Conservation (phyloP, 345 rosid genomes). For the Microthlaspi erraticum region DNA sequence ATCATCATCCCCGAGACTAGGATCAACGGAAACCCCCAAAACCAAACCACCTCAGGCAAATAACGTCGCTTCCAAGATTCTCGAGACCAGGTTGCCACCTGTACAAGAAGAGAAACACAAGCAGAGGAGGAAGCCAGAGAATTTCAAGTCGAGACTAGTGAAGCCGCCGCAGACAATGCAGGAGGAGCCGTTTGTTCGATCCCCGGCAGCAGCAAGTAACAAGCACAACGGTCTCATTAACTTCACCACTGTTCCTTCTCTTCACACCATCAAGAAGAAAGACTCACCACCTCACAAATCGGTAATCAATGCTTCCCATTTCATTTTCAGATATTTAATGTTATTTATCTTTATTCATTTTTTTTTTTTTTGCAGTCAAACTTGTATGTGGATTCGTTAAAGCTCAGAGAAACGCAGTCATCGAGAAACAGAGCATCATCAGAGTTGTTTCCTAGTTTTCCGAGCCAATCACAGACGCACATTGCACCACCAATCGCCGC, state of each 20-base stretch:
- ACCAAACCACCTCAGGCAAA: conserved; percentile 38
- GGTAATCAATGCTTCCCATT: conserved; percentile 32
- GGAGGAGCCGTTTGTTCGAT: conserved; percentile 66
- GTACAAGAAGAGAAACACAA: conserved; percentile 35
- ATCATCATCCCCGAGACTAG: conserved; percentile 62
- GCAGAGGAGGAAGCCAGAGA: conserved; percentile 44
- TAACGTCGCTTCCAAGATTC: conserved; percentile 21
- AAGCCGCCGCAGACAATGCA: conserved; percentile 64
- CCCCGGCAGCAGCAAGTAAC: conserved; percentile 35
- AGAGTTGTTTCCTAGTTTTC: conserved; percentile 61
- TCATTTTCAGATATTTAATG: not conserved
- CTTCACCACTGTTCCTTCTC: conserved; percentile 53
- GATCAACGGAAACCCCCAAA: conserved; percentile 49
- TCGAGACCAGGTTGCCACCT: conserved; percentile 31
- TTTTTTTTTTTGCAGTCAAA: conserved; percentile 30
- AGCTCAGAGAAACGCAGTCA: conserved; percentile 47
- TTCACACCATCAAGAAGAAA: conserved; percentile 81
- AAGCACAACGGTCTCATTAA: conserved; percentile 40
- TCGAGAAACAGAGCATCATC: conserved; percentile 57
- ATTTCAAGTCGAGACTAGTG: conserved; percentile 45
- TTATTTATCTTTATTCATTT: too few species aligned
- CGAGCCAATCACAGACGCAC: conserved; percentile 58
- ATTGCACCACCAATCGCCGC: conserved; percentile 46
- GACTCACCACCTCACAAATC: conserved; percentile 50
- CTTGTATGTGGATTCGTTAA: conserved; percentile 23